Conservation (phyloP, 805 yeast species). For the Metschnikowia peoriensis region DNA sequence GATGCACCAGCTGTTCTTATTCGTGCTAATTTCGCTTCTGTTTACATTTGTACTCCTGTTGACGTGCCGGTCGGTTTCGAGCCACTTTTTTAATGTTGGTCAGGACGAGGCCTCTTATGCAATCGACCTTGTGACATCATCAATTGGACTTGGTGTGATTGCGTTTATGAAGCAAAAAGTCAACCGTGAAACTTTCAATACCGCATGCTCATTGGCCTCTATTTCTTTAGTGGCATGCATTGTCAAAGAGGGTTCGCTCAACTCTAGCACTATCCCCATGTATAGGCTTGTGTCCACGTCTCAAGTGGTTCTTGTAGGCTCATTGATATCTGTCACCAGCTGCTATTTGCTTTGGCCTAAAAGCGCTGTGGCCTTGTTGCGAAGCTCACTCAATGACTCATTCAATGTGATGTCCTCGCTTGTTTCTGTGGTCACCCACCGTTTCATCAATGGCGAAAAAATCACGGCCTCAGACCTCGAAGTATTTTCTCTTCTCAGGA, state of each 20-base stretch:
- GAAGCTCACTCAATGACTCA: constrained; percentile 47
- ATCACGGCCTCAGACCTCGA: constrained; percentile 39
- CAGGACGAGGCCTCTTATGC: constrained; percentile 48
- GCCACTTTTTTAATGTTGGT: constrained; percentile 43
- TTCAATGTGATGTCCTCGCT: constrained; percentile 52
- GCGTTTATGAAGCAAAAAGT: constrained; percentile 70
- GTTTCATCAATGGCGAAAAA: constrained; percentile 50
- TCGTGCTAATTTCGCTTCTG: constrained; percentile 52
- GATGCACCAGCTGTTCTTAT: constrained; percentile 71
- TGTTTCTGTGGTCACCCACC: constrained; percentile 43
- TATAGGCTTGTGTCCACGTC: constrained; percentile 53
- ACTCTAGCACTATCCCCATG: constrained; percentile 56
- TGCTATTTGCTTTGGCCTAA: constrained; percentile 68
- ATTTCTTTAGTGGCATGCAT: constrained; percentile 69
- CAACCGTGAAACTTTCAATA: constrained; percentile 66
- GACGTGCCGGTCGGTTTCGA: constrained; percentile 50
- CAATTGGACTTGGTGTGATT: constrained; percentile 58
- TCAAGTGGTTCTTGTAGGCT: constrained; percentile 59
- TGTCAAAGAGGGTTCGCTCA: constrained; percentile 69
- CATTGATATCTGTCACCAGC: constrained; percentile 52
- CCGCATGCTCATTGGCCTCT: constrained; percentile 77
- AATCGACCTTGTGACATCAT: constrained; percentile 54
- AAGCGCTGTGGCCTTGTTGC: constrained; percentile 49
- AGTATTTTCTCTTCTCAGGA: constrained; percentile 38
- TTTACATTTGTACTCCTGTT: constrained; percentile 55